A percentile compares a stretch with the other conserved stretches of the same genome.
These are phyloP conservation scores for Rosa hybrid DNA, from an alignment of 331 rosid genomes.

Conservation along the genomic window DNA sequence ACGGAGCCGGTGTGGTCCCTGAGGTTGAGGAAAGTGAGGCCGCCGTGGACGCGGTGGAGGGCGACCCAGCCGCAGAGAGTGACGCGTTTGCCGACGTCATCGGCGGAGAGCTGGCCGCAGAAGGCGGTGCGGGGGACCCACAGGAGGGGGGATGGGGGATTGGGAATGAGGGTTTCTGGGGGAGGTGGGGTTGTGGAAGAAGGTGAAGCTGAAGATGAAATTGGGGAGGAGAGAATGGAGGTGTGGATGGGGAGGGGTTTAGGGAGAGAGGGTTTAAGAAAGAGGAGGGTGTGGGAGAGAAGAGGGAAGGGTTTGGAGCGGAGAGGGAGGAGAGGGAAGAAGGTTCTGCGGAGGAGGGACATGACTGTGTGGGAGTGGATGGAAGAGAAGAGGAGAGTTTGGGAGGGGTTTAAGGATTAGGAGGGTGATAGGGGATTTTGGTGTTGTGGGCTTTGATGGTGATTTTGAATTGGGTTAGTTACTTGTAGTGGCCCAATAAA, in stretches of 20 bases:
- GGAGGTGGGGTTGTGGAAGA: constrained; percentile 24
- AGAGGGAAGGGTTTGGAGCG: constrained; percentile 38
- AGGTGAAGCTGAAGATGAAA: constrained; percentile 32
- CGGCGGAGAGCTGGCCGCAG: constrained; percentile 62
- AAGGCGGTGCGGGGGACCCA: constrained; percentile 67
- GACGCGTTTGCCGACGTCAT: constrained; percentile 68
- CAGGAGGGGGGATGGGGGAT: constrained; percentile 29
- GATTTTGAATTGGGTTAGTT: too few species aligned
- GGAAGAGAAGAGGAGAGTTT: neutral
- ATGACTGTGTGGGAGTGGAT: constrained; percentile 22
- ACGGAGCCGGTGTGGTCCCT: constrained; percentile 82
- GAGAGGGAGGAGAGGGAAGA: constrained; percentile 33
- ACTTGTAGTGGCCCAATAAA: too few species aligned
- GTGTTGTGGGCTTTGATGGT: neutral
- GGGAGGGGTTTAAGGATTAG: constrained; percentile 21
- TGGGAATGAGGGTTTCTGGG: constrained; percentile 44
- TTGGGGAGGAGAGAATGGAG: constrained; percentile 29
- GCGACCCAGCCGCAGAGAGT: constrained; percentile 96
- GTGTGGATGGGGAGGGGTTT: constrained; percentile 19
- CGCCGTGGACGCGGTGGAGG: constrained; percentile 87
- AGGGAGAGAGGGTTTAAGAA: constrained; percentile 26
- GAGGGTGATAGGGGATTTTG: neutral
- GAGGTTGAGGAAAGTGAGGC: constrained; percentile 80
- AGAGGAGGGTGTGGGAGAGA: neutral
- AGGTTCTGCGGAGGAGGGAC: constrained; percentile 57